Percentiles rank a stretch among this genome's conserved stretches.
Conservation (phyloP, 2,329 filamentous ascomycete species). For the Myriosclerotinia curreyana region DNA sequence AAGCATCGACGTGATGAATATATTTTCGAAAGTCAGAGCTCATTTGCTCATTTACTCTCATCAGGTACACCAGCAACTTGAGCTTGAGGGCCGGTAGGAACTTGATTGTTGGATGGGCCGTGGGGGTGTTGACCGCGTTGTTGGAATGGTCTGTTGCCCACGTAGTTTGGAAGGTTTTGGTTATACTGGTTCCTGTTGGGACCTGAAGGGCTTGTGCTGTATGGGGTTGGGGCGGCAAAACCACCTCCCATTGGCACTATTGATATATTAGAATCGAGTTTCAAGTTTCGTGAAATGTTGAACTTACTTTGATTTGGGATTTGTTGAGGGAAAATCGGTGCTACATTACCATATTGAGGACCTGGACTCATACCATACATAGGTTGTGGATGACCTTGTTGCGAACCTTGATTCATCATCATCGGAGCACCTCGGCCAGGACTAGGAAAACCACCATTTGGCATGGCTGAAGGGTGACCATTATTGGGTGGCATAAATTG, state of each 20-base stretch:
- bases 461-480: slow-evolving; percentile 57
- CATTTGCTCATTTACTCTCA: slow-evolving; percentile 47
- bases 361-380: slow-evolving; percentile 71
- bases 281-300: slow-evolving; percentile 20
- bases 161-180: slow-evolving; percentile 50
- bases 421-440: slow-evolving; percentile 77
- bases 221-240: slow-evolving; percentile 61
- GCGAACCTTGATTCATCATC: slow-evolving; percentile 94
- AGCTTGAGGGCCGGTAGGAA: slow-evolving; percentile 41
- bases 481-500: slow-evolving; percentile 62
- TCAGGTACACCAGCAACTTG: slow-evolving; percentile 44
- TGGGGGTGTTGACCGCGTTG: slow-evolving; percentile 43
- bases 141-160: slow-evolving; percentile 53
- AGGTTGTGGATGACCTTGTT: slow-evolving; percentile 71
- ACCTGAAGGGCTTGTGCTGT: slow-evolving; percentile 59
- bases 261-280: slow-evolving; percentile 42
- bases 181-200: slow-evolving; percentile 58
- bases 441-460: slow-evolving; percentile 79
- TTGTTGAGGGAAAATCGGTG: slow-evolving; percentile 65
- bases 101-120: slow-evolving; percentile 41
- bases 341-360: slow-evolving; percentile 45
- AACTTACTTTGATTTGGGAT: slow-evolving; percentile 70
- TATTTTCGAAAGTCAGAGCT: slow-evolving; percentile 23
- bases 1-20: slow-evolving; percentile 36
- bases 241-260: slow-evolving; percentile 59